These are phyloP conservation scores for Oryza coarctata DNA, from an alignment of 176 grass and related monocot species.

Conservation along the genomic window DNA sequence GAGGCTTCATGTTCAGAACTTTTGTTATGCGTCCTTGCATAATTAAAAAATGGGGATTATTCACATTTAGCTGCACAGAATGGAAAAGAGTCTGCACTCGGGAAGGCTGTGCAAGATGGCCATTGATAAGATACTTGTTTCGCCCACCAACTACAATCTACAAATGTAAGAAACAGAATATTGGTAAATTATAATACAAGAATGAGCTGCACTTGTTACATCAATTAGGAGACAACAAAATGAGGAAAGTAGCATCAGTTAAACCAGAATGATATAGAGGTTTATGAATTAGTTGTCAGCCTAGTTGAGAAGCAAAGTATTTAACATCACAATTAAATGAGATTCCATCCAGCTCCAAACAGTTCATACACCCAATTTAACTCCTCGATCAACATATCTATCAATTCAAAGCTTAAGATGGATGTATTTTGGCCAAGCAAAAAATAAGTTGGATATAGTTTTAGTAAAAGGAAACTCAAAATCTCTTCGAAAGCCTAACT, in stretches of 20 bases:
- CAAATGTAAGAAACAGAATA: slow-evolving; percentile 27
- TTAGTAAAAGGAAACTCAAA: neutral
- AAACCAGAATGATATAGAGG: neutral
- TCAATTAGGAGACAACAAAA: neutral
- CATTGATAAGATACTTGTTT: slow-evolving; percentile 97
- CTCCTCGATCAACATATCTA: neutral
- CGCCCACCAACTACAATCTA: slow-evolving; percentile 85
- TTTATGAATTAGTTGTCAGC: neutral
- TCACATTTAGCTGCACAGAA: slow-evolving; percentile 95
- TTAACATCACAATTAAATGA: neutral
- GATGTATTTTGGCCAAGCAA: neutral
- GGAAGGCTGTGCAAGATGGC: slow-evolving; percentile 82
- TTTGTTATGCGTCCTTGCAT: slow-evolving; percentile 99
- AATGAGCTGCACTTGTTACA: neutral
- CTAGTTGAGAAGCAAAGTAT: slow-evolving; percentile 13
- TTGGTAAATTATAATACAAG: neutral
- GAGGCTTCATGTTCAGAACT: slow-evolving; percentile 95
- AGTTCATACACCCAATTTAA: neutral
- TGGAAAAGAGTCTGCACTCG: slow-evolving; percentile 96
- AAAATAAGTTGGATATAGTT: neutral
- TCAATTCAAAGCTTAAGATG: neutral
- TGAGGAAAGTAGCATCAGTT: neutral
- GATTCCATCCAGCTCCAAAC: neutral
- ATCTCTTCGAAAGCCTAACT: neutral
- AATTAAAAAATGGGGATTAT: slow-evolving; percentile 98